These are phyloP conservation scores for Blastobotrys petasosporus DNA, from an alignment of 1,139 yeast genomes.

Conservation along the genomic window DNA sequence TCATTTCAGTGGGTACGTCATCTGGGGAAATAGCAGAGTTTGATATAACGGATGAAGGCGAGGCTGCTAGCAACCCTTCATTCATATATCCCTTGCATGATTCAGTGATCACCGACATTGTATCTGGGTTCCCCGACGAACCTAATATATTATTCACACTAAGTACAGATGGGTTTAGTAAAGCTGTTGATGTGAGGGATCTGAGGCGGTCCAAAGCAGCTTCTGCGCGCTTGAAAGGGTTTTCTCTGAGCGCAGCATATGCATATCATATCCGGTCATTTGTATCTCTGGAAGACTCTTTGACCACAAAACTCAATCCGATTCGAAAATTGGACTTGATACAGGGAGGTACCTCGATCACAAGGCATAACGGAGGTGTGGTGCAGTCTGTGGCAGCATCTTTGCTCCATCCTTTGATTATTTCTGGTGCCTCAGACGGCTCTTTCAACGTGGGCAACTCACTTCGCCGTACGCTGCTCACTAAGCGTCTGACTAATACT, in stretches of 20 bases:
- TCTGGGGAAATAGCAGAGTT: slow-evolving; percentile 68
- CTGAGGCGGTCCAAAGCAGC: slow-evolving; percentile 35
- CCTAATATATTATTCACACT: slow-evolving; percentile 43
- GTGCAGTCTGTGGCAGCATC: slow-evolving; percentile 40
- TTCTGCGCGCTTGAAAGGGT: slow-evolving; percentile 35
- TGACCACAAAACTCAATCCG: slow-evolving; percentile 35
- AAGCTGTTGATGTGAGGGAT: slow-evolving; percentile 41
- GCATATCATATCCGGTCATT: slow-evolving; percentile 38
- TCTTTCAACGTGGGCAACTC: slow-evolving; percentile 40
- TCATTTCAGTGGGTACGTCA: slow-evolving; percentile 54
- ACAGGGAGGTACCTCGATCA: slow-evolving; percentile 32
- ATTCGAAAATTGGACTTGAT: slow-evolving; percentile 33
- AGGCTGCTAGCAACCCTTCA: slow-evolving; percentile 39
- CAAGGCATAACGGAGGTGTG: slow-evolving; percentile 39
- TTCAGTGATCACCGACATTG: slow-evolving; percentile 45
- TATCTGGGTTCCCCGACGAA: slow-evolving; percentile 39
- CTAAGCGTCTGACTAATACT: slow-evolving; percentile 35
- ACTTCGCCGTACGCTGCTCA: slow-evolving; percentile 39
- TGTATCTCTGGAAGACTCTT: slow-evolving; percentile 39
- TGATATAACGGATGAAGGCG: slow-evolving; percentile 32
- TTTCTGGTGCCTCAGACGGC: slow-evolving; percentile 64
- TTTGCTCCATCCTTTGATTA: slow-evolving; percentile 51
- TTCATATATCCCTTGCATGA: slow-evolving; percentile 44
- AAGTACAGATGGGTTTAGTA: slow-evolving; percentile 43
- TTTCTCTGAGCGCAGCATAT: slow-evolving; percentile 32